Evolutionary conservation across 352 stramenopile species (phyloP).

Genomic region (Thalassiosira mediterranea): DNA sequence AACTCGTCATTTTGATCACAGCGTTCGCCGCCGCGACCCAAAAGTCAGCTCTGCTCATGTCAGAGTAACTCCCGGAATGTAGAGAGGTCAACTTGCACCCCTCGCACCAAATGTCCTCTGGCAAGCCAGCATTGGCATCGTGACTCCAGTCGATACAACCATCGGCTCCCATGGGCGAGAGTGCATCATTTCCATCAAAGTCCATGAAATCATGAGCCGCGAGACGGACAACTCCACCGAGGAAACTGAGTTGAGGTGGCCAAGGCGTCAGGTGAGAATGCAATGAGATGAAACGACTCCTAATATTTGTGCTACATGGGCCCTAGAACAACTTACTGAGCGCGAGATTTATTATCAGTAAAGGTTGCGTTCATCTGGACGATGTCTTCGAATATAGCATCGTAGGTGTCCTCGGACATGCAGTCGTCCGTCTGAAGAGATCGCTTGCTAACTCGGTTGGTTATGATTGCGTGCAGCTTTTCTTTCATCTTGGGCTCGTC

Average conservation of each 20-base stretch:
- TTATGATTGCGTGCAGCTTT: no score
- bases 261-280: neutral
- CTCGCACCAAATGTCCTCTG: constrained; percentile 23
- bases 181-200: neutral
- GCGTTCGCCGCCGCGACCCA: constrained; percentile 41
- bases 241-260: neutral
- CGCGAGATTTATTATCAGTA: neutral
- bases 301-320: neutral
- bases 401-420: neutral
- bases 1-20: constrained; percentile 22
- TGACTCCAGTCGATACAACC: neutral
- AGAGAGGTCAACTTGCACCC: neutral
- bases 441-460: no score
- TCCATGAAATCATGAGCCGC: constrained; percentile 44
- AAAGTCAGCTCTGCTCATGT: constrained; percentile 44
- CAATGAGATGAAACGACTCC: neutral
- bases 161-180: constrained; percentile 10
- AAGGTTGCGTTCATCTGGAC: neutral
- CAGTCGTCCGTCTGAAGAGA: neutral
- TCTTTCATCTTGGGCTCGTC: no score
- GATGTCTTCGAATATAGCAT: constrained; percentile 2
- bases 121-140: constrained; percentile 14
- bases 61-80: constrained; percentile 25
- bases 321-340: neutral
- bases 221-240: constrained; percentile 39